Conservation (phyloP, 2,329 filamentous ascomycete genomes). For the Aciculosporium take region DNA sequence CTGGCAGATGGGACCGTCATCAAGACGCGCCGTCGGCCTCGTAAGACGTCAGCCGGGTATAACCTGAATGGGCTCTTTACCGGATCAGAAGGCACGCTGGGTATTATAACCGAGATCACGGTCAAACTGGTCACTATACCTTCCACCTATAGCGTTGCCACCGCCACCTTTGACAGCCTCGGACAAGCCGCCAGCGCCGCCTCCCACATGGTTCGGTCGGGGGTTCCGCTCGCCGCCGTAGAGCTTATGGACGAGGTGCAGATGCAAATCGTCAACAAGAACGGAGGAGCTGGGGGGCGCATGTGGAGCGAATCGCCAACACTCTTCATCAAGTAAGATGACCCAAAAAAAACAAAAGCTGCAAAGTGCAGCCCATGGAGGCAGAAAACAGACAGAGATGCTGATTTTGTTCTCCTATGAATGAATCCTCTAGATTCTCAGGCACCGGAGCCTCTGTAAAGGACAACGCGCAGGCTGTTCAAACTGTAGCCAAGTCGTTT, state of each 20-base stretch:
- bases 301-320: slow-evolving; percentile 57
- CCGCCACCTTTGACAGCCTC: slow-evolving; percentile 45
- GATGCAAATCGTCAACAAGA: slow-evolving; percentile 53
- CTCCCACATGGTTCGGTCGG: slow-evolving; percentile 46
- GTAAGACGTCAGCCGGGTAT: slow-evolving; percentile 58
- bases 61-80: slow-evolving; percentile 56
- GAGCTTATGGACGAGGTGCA: slow-evolving; percentile 51
- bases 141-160: slow-evolving; percentile 48
- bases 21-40: slow-evolving; percentile 51
- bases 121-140: slow-evolving; percentile 53
- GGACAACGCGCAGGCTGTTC: slow-evolving; percentile 41
- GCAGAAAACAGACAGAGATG: not conserved
- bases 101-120: slow-evolving; percentile 56
- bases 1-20: slow-evolving; percentile 52
- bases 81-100: slow-evolving; percentile 57
- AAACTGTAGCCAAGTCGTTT: slow-evolving; percentile 34
- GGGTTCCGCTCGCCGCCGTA: slow-evolving; percentile 51
- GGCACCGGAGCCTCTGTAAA: slow-evolving; percentile 49
- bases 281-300: slow-evolving; percentile 40
- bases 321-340: slow-evolving; percentile 57
- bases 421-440: slow-evolving; percentile 36
- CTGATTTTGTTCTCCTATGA: not conserved
- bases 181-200: slow-evolving; percentile 50
- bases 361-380: not conserved
- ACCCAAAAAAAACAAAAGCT: too few relatives aligned